Conservation (phyloP, 2,329 filamentous ascomycete species). For the Raffaelea albimanens region DNA sequence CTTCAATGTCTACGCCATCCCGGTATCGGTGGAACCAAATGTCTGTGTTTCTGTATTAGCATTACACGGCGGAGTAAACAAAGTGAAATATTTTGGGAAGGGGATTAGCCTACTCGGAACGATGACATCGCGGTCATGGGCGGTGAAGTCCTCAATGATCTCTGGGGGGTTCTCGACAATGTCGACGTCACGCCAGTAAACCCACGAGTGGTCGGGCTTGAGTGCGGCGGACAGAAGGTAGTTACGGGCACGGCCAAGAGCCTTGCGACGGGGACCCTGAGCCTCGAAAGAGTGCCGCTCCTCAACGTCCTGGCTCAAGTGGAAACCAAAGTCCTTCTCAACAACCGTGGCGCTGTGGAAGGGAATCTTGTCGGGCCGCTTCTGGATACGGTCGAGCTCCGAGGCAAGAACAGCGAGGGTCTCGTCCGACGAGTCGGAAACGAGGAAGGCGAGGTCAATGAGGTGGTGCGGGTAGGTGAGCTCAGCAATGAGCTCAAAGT, state of each 20-base stretch:
- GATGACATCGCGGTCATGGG: slow-evolving; percentile 84
- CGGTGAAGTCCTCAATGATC: slow-evolving; percentile 91
- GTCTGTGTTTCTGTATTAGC: slow-evolving; percentile 44
- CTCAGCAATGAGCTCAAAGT: slow-evolving; percentile 86
- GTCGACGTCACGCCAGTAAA: slow-evolving; percentile 97
- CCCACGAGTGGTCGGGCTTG: slow-evolving; percentile 94
- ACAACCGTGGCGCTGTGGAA: slow-evolving; percentile 81
- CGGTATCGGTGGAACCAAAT: slow-evolving; percentile 94
- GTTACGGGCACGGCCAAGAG: slow-evolving; percentile 84
- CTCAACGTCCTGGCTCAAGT: slow-evolving; percentile 67
- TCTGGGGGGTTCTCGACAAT: slow-evolving; percentile 81
- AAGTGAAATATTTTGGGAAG: background rate
- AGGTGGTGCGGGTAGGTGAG: slow-evolving; percentile 90
- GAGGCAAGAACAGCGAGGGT: slow-evolving; percentile 77
- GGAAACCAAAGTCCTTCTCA: slow-evolving; percentile 80
- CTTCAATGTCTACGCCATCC: slow-evolving; percentile 78
- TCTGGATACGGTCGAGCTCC: slow-evolving; percentile 83
- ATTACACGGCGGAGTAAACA: background rate
- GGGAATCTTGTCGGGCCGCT: slow-evolving; percentile 65
- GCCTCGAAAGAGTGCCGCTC: slow-evolving; percentile 79
- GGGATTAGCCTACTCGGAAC: slow-evolving; percentile 68
- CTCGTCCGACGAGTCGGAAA: slow-evolving; percentile 85
- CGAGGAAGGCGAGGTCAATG: slow-evolving; percentile 90
- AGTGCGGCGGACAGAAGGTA: slow-evolving; percentile 77
- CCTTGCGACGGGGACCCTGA: slow-evolving; percentile 82